Percentiles rank a stretch among this genome's conserved stretches.
Conservation (phyloP, 805 yeast genomes). For the Sugiyamaella mastotermitis region DNA sequence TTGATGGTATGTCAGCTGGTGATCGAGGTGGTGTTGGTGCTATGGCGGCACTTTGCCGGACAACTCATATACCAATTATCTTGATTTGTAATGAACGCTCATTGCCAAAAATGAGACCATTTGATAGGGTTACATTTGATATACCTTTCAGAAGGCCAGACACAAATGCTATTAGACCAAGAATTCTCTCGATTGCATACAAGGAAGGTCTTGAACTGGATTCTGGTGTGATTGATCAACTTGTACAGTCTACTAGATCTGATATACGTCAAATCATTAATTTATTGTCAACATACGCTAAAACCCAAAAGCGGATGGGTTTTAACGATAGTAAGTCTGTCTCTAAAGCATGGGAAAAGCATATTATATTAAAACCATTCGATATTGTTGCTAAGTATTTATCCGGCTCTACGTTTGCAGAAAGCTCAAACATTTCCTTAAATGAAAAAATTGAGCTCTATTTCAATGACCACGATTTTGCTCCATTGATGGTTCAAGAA, state of each 20-base stretch:
- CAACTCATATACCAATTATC: constrained; percentile 84
- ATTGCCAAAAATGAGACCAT: constrained; percentile 92
- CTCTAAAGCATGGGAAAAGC: constrained; percentile 76
- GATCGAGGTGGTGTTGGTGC: constrained; percentile 99
- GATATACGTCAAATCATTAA: constrained; percentile 95
- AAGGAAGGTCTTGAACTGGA: constrained; percentile 79
- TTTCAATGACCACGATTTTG: constrained; percentile 90
- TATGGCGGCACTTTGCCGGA: constrained; percentile 76
- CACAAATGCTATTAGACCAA: constrained; percentile 69
- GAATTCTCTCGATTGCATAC: constrained; percentile 85
- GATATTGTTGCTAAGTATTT: constrained; percentile 73
- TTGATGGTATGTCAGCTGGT: constrained; percentile 99
- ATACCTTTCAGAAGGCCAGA: constrained; percentile 85
- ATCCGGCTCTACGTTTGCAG: constrained; percentile 53
- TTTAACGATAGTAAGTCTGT: constrained; percentile 58
- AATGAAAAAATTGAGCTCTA: constrained; percentile 83
- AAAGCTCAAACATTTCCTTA: constrained; percentile 46
- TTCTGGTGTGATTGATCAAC: constrained; percentile 71
- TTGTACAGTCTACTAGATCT: constrained; percentile 77
- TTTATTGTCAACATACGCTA: constrained; percentile 75
- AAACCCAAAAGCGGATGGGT: constrained; percentile 59
- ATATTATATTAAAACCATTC: constrained; percentile 84
- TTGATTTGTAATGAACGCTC: constrained; percentile 90
- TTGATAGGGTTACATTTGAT: constrained; percentile 76
- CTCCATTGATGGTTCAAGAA: constrained; percentile 95